Conservation (phyloP, 176 grass and related monocot genomes). For the Lolium perenne region DNA sequence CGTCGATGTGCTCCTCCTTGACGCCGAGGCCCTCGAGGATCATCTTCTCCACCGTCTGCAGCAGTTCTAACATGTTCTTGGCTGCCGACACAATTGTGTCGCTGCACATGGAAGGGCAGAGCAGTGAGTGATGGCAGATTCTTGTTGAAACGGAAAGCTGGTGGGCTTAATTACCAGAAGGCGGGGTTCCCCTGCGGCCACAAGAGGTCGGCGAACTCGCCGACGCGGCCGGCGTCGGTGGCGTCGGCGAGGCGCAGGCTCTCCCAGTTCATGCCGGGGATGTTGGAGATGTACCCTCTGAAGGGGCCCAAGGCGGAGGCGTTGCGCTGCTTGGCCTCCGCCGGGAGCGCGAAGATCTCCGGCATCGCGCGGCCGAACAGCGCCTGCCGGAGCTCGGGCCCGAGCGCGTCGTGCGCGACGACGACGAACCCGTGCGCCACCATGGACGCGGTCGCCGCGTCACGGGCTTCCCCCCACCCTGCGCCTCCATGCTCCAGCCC, state of each 20-base stretch:
- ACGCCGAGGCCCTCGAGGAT: conserved; percentile 40
- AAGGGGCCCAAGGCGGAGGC: neutral
- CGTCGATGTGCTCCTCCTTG: neutral
- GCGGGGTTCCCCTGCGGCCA: conserved; percentile 57
- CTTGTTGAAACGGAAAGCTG: neutral
- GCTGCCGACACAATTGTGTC: conserved; percentile 10
- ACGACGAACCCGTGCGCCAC: conserved; percentile 52
- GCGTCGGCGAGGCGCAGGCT: conserved; percentile 53
- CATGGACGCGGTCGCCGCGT: conserved; percentile 52
- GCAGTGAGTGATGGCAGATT: neutral
- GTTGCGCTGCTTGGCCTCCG: conserved; percentile 46
- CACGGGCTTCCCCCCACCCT: conserved; percentile 46
- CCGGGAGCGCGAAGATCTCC: conserved; percentile 62
- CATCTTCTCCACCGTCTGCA: conserved; percentile 42
- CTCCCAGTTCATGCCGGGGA: conserved; percentile 49
- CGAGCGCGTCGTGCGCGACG: conserved; percentile 45
- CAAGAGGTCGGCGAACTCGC: conserved; percentile 41
- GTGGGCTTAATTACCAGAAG: conserved; percentile 47
- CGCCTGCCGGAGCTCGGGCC: conserved; percentile 39
- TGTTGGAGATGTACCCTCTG: conserved; percentile 44
- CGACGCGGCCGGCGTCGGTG: conserved; percentile 34
- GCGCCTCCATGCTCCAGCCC: conserved; percentile 32
- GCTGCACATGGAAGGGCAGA: neutral
- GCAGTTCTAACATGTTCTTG: conserved; percentile 33
- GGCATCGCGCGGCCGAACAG: conserved; percentile 46